Evolutionary conservation across 495 filamentous ascomycete genomes (phyloP), one percentile per base, ranked within the genome.

Genomic region (Tuber melanosporum): DNA sequence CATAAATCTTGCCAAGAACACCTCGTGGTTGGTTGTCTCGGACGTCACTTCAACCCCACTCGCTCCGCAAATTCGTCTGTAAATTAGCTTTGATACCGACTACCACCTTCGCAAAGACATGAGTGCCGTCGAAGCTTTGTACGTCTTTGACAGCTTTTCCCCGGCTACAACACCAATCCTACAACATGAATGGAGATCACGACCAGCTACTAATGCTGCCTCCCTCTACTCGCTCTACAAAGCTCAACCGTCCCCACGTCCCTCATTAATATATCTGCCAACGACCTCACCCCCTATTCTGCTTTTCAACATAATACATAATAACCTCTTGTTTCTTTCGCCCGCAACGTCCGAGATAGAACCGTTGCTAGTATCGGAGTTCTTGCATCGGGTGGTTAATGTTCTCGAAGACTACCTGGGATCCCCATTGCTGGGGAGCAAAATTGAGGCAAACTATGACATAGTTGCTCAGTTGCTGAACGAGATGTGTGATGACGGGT

Each of bases 401-500:
- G 90, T 93, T 6, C 87, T 99, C 32, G 96, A 99, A 85, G 95
- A 98, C 75, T 98, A 98, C 82, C 87, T 98, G 19, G 95, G 95
- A 47, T 88, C 92, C n/a, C 95, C 95, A 5, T 85, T 99, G 73
- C 85, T 97, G 36, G 91, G 93, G 22, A 87, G 87, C 76, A 97
- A 94, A 85, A 91, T 99, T 81, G 93, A 97, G 84, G 87, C 86
- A 45, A 92, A 89, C 84, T 99, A 98, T 83, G 93, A 98, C 90
- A 91, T 98, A 69, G 92, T 97, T 39, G 94, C 94, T 26, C 96
- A 98, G 85, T 86, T 99, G 12, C 87, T 98, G 43, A 91, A 91
- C 80, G 95, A 99, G 85, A 97, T 98, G 91, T 97, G 94, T 84
- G 95, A 99, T 89, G 94, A 90, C 19, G 96, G 95, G 5, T 87